Conservation (phyloP, 1,139 yeast species). For the Zygoascus meyerae region DNA sequence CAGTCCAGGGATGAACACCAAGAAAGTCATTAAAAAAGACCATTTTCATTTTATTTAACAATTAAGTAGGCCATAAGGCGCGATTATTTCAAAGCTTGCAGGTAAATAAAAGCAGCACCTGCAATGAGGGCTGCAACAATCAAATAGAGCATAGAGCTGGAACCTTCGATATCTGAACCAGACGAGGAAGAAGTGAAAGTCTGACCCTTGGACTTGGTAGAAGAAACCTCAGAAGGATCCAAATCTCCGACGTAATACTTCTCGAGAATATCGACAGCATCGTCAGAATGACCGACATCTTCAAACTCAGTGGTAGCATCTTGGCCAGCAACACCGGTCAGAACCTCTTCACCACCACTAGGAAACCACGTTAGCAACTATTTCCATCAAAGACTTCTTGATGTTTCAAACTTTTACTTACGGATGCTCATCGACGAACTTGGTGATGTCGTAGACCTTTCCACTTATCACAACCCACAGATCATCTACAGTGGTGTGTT, state of each 20-base stretch:
- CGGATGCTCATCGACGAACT: slow-evolving; percentile 91
- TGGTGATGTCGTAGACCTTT: slow-evolving; percentile 79
- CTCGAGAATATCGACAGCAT: slow-evolving; percentile 73
- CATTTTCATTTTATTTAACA: background rate
- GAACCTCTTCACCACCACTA: slow-evolving; percentile 93
- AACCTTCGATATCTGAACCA: slow-evolving; percentile 16
- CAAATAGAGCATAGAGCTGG: slow-evolving; percentile 39
- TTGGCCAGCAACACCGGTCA: slow-evolving; percentile 81
- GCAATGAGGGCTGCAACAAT: slow-evolving; percentile 49
- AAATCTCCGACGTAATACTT: slow-evolving; percentile 66
- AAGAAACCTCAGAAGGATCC: slow-evolving; percentile 32
- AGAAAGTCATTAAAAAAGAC: background rate
- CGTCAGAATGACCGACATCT: slow-evolving; percentile 97
- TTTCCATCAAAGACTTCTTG: background rate
- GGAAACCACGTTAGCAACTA: background rate
- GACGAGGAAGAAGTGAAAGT: slow-evolving; percentile 16
- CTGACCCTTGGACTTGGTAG: slow-evolving; percentile 10
- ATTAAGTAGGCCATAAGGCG: background rate
- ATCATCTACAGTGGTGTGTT: slow-evolving; percentile 73
- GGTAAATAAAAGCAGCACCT: slow-evolving; percentile 49
- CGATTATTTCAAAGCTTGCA: slow-evolving; percentile 27
- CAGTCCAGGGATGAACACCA: background rate
- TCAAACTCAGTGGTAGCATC: slow-evolving; percentile 95
- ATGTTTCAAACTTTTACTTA: slow-evolving; percentile 21
- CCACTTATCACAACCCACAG: slow-evolving; percentile 89